A percentile compares a stretch with the other conserved stretches of the same genome.
These are phyloP conservation scores for Colletotrichum phormii DNA, from an alignment of 2,329 filamentous ascomycete genomes.

Conservation along the genomic window DNA sequence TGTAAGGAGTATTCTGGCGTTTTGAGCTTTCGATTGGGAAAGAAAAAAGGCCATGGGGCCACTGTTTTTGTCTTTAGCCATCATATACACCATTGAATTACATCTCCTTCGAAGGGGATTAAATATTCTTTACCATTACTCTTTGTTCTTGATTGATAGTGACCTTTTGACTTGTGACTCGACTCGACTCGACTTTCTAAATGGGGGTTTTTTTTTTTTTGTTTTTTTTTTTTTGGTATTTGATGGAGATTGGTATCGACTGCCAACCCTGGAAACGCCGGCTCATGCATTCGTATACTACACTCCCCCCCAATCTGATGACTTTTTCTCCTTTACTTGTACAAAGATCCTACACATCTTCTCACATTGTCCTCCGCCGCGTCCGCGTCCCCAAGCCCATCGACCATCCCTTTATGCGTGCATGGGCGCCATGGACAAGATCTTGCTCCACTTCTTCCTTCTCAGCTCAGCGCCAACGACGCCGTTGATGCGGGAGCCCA, in stretches of 20 bases:
- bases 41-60: slow-evolving; percentile 13
- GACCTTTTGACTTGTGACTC: not conserved
- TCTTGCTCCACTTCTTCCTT: slow-evolving; percentile 98
- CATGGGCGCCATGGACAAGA: slow-evolving; percentile 89
- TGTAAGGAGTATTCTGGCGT: slow-evolving; percentile 29
- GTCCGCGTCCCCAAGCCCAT: not conserved
- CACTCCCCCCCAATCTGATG: slow-evolving; percentile 6
- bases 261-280: slow-evolving; percentile 33
- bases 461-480: slow-evolving; percentile 91
- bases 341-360: slow-evolving; percentile 22
- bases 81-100: not conserved
- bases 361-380: not conserved
- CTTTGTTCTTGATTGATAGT: not conserved
- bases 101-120: not conserved
- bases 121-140: not conserved
- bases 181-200: not conserved
- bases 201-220: too few species aligned
- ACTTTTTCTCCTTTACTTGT: slow-evolving; percentile 20
- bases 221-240: slow-evolving; percentile 22
- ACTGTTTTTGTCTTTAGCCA: slow-evolving; percentile 2
- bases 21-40: not conserved
- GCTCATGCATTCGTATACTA: slow-evolving; percentile 36
- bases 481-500: slow-evolving; percentile 91
- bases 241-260: slow-evolving; percentile 36
- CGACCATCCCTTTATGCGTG: slow-evolving; percentile 55